Evolutionary conservation across 257 asterid genomes (phyloP).

Genomic region (Primulina eburnea): DNA sequence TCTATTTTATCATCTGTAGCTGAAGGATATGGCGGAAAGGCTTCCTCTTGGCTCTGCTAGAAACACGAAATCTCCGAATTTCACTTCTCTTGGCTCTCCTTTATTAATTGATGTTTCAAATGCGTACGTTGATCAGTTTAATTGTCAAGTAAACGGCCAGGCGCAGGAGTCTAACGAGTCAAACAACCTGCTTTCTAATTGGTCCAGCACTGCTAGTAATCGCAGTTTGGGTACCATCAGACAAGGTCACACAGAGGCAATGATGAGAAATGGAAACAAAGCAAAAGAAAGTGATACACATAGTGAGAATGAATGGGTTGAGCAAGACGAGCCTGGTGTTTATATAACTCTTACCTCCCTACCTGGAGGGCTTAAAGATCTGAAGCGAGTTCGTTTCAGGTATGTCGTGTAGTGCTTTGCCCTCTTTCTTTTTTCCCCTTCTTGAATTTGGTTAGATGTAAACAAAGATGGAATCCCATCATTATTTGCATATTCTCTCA

Average conservation of each 20-base stretch:
- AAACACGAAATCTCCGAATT: conserved; percentile 48
- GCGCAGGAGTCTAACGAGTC: conserved; percentile 46
- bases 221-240: conserved; percentile 42
- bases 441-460: not conserved
- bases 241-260: conserved; percentile 45
- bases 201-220: conserved; percentile 38
- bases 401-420: conserved; percentile 27
- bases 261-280: conserved; percentile 42
- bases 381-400: conserved; percentile 88
- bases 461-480: not conserved
- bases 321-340: conserved; percentile 81
- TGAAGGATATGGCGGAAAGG: conserved; percentile 78
- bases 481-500: not conserved
- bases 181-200: conserved; percentile 43
- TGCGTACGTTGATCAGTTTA: conserved; percentile 36
- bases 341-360: conserved; percentile 71
- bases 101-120: conserved; percentile 37
- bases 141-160: conserved; percentile 36
- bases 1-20: conserved; percentile 30
- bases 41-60: conserved; percentile 68
- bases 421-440: not conserved
- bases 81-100: conserved; percentile 36
- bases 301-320: conserved; percentile 69
- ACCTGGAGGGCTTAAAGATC: conserved; percentile 69
- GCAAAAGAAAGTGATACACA: conserved; percentile 48